Base-by-base conservation (phyloP, 2,329 filamentous ascomycete genomes). In the Colletotrichum theobromicola region DNA sequence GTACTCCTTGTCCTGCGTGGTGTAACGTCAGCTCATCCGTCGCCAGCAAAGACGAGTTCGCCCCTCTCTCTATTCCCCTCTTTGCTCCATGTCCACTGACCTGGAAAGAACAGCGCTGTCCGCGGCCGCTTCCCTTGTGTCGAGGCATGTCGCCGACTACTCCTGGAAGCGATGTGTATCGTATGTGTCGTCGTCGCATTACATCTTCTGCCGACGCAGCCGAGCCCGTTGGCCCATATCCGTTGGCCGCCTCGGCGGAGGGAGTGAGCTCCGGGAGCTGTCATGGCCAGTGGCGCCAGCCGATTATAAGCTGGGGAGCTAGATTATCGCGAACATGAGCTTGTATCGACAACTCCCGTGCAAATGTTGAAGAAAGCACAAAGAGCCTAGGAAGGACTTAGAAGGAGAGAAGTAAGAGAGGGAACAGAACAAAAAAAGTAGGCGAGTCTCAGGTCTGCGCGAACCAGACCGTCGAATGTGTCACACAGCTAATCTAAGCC, bases 1-100 rank as follows among this genome's bases (percentile, higher is more conserved):
- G 95, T 21, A 97, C 95, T 78, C 95, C 95, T 85, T 98, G 95
- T 79, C 95, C 95, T 96, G 62, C 13, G 21, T 15, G 35, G 61
- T 55, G 28, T 24, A 24, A 50, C 12, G 66, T 62, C 60, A 64
- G 50, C 30, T 34, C 32, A 46, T 58, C 30, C 32, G 16, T 42
- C 34, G 34, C 35, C n/a, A 42, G 34, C 32, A 18, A 50, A 66
- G 18, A 13, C 24, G 16, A 57, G 24, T 7, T 8, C 16, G n/a
- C 12, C 32, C 24, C 21, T 46, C 32, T 7, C 21, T 13, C 42
- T 2, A 24, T 30, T 15, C 10, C 21, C 13, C 13, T 21, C 28
- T 4, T 16, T 26, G 18, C 18, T 21, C 24, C 26, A 16, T 13
- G 26, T 50, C 34, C 26, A 76, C 80, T 61, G 76, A 90, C 89